Conservation (phyloP, 2,329 filamentous ascomycete genomes). For the Cladosporium sp. region DNA sequence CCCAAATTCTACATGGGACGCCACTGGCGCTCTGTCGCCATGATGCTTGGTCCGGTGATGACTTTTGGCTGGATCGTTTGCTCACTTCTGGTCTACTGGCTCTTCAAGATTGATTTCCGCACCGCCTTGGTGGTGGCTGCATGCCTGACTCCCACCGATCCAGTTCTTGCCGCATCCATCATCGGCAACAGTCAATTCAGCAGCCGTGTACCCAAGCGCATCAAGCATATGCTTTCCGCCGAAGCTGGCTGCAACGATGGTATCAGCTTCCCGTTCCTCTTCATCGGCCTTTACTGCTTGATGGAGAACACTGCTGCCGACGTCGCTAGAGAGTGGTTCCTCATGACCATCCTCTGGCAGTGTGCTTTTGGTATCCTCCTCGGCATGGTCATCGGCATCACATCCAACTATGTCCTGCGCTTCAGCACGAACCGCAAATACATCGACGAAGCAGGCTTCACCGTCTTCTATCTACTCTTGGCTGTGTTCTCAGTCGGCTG, state of each 20-base stretch:
- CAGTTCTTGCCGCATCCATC: slow-evolving; percentile 57
- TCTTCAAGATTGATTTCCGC: slow-evolving; percentile 50
- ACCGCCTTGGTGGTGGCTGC: slow-evolving; percentile 56
- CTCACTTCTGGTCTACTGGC: slow-evolving; percentile 48
- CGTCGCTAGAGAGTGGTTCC: slow-evolving; percentile 54
- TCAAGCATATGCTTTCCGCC: slow-evolving; percentile 55
- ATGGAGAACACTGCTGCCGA: slow-evolving; percentile 42
- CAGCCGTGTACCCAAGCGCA: slow-evolving; percentile 52
- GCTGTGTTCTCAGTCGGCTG: slow-evolving; percentile 56
- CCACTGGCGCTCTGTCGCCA: slow-evolving; percentile 54
- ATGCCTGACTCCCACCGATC: slow-evolving; percentile 60
- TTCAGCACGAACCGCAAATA: slow-evolving; percentile 50
- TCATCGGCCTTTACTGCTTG: slow-evolving; percentile 53
- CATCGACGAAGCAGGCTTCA: slow-evolving; percentile 53
- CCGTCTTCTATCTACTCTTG: slow-evolving; percentile 59
- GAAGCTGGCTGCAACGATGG: slow-evolving; percentile 61
- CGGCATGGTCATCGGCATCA: slow-evolving; percentile 51
- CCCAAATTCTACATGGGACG: slow-evolving; percentile 51
- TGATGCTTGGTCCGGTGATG: slow-evolving; percentile 57
- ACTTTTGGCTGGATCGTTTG: slow-evolving; percentile 52
- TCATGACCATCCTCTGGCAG: slow-evolving; percentile 59
- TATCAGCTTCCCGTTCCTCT: slow-evolving; percentile 59
- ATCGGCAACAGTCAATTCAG: slow-evolving; percentile 57
- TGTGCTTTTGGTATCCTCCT: slow-evolving; percentile 52
- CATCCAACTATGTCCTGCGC: slow-evolving; percentile 52